These are phyloP conservation scores for Phyllachora maydis DNA, from an alignment of 2,329 filamentous ascomycete genomes.

Conservation along the genomic window DNA sequence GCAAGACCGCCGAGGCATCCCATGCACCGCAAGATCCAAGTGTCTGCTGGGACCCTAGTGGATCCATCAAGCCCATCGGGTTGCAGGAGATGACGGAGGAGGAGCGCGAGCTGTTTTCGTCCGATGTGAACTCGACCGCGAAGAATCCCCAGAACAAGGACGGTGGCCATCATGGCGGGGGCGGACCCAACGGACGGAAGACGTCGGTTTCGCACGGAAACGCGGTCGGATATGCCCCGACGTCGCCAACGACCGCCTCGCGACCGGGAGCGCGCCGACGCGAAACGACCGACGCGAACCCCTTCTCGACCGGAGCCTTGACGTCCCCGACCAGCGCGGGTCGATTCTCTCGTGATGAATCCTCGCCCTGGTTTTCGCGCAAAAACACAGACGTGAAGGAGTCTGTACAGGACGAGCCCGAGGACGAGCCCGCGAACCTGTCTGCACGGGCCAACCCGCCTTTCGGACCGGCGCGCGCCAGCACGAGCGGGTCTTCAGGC, in stretches of 20 bases:
- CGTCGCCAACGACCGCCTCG: constrained; percentile 50
- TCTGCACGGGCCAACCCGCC: constrained; percentile 14
- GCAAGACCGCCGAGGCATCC: constrained; percentile 47
- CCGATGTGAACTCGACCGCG: constrained; percentile 81
- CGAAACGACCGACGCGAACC: constrained; percentile 58
- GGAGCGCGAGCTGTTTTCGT: constrained; percentile 52
- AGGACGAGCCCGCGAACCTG: constrained; percentile 17
- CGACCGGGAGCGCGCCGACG: constrained; percentile 63
- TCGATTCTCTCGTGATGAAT: constrained; percentile 42
- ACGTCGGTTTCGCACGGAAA: constrained; percentile 58
- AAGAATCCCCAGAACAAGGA: constrained; percentile 65
- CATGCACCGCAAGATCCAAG: constrained; percentile 66
- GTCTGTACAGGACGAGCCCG: constrained; percentile 27
- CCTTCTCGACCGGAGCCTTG: constrained; percentile 26
- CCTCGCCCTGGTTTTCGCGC: constrained; percentile 33
- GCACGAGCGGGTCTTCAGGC: constrained; percentile 24
- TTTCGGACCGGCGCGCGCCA: constrained; percentile 31
- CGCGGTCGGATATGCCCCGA: constrained; percentile 42
- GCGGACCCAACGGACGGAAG: constrained; percentile 48
- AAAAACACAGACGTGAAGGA: constrained; percentile 33
- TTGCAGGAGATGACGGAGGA: constrained; percentile 46
- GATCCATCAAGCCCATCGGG: constrained; percentile 48
- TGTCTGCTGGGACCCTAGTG: constrained; percentile 70
- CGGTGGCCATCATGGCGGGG: constrained; percentile 31
- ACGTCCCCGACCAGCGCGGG: constrained; percentile 41